phyloP scores from a whole-genome alignment of 2,329 filamentous ascomycete genomes.

The Stachybotrys elegans region DNA sequence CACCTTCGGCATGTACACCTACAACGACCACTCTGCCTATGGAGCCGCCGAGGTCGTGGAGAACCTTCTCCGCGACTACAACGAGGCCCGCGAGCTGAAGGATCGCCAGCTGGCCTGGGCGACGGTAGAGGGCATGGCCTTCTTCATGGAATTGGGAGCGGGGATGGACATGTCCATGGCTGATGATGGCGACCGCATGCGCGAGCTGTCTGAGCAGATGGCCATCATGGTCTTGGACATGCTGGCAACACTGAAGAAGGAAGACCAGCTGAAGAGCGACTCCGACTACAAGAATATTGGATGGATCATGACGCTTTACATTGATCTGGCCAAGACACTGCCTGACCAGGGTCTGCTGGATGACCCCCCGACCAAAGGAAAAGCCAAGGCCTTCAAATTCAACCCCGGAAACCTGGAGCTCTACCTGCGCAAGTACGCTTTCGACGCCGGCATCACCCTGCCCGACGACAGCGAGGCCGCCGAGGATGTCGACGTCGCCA shows the following conservation, averaged over 20 bases:
- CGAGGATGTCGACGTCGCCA: neutral
- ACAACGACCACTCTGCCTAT: slow-evolving; percentile 33
- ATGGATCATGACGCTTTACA: slow-evolving; percentile 30
- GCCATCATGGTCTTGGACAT: slow-evolving; percentile 30
- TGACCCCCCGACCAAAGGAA: slow-evolving; percentile 8
- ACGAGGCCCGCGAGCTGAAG: slow-evolving; percentile 20
- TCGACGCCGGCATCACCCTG: slow-evolving; percentile 25
- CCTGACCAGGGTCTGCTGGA: slow-evolving; percentile 14
- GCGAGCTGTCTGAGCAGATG: slow-evolving; percentile 11
- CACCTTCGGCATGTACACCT: slow-evolving; percentile 34
- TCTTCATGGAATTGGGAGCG: slow-evolving; percentile 5
- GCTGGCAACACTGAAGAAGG: slow-evolving; percentile 29
- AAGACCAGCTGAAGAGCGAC: slow-evolving; percentile 23
- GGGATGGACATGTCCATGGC: slow-evolving; percentile 3
- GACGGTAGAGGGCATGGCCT: slow-evolving; percentile 30
- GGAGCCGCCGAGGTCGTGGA: slow-evolving; percentile 33
- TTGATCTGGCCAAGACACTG: slow-evolving; percentile 13
- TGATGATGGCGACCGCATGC: slow-evolving; percentile 20
- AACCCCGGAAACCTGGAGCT: slow-evolving; percentile 18
- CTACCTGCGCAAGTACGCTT: slow-evolving; percentile 28
- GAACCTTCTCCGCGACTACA: slow-evolving; percentile 35
- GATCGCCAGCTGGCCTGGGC: slow-evolving; percentile 34
- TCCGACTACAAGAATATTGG: slow-evolving; percentile 31
- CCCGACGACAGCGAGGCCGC: neutral
- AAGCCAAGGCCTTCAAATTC: slow-evolving; percentile 14